Base-by-base conservation (phyloP, 441 rosid species). In the Lepidium campestre region DNA sequence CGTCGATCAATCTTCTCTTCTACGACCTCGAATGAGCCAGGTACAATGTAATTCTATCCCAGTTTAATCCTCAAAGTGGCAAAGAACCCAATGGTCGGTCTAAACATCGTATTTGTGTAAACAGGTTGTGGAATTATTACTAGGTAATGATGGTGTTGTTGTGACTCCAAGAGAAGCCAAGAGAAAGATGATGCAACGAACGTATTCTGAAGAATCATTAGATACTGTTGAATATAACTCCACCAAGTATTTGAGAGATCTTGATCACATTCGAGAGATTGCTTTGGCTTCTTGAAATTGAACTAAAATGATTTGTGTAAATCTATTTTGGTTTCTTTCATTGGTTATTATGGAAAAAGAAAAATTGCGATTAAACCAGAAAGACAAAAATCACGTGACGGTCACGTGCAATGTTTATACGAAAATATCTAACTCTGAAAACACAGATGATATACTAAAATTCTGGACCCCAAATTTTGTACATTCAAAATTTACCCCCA, bases 21-120 rank as follows among this genome's bases (percentile, higher is more conserved):
- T 90, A 31, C 94, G 98, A 48, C 96, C 98, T 12, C 81, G 78
- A 41, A 93, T 90, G 94, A 88, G 86, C 60, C 91, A 90, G 92
- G 98, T 78, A 79, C 75, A 73, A 25, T 34, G 14, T 40, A 12
- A 10, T 4, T n/a, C 71, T 12, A 39, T 32, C 47, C 31, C 18
- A 14, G 58, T 35, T 32, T 47, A 20, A 6, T 6, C 18, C 29
- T 18, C 13, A 45, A 17, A 9, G 6, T 27, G 31, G 31, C 7
- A 6, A 27, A 7, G 8, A 27, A 27, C 8, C 31, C 31, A 44
- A 15, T n/a, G n/a, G n/a, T n/a, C n/a, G n/a, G n/a, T n/a, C n/a
- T n/a, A n/a, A n/a, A n/a, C n/a, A n/a, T n/a, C n/a, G n/a, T n/a
- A n/a, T 55, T 32, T 20, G 37, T 58, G 60, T 53, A 5, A 68